Percentiles rank a stretch among this genome's conserved stretches.
phyloP scores from a whole-genome alignment of 768 basidiomycete genomes.

The Pholiota microspora region DNA sequence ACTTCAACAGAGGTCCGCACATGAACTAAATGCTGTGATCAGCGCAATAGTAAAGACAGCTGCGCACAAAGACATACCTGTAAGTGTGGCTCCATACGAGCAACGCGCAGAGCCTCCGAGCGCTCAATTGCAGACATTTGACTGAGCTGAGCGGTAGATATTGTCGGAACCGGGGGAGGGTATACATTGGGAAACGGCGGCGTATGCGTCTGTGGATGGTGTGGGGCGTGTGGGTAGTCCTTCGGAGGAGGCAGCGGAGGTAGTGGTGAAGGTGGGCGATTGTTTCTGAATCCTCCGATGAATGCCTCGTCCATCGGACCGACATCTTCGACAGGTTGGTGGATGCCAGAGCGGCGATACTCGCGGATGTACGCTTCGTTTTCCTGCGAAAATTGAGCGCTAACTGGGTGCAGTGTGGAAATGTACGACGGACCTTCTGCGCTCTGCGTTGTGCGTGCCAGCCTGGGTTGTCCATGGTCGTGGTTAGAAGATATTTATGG shows the following conservation, averaged over 20 bases:
- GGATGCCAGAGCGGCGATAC: conserved; percentile 37
- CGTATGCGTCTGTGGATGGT: conserved; percentile 15
- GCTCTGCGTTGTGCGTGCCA: conserved; percentile 73
- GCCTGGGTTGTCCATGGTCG: conserved; percentile 69
- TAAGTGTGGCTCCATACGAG: conserved; percentile 78
- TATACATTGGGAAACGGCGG: conserved; percentile 6
- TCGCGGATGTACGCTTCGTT: conserved; percentile 26
- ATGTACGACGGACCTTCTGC: conserved; percentile 38
- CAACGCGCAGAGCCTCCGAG: conserved; percentile 53
- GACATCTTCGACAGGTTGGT: conserved; percentile 54
- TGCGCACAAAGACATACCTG: conserved; percentile 38
- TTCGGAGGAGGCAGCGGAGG: conserved; percentile 52
- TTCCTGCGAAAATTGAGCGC: too few species aligned
- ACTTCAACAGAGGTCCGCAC: conserved; percentile 83
- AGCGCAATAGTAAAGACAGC: conserved; percentile 2
- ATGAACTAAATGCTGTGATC: conserved; percentile 54
- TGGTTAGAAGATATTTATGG: conserved; percentile 1
- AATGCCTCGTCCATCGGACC: conserved; percentile 60
- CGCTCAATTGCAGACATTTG: conserved; percentile 63
- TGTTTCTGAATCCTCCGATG: conserved; percentile 53
- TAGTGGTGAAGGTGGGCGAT: conserved; percentile 33
- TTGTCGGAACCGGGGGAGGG: conserved; percentile 21
- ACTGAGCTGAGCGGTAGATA: conserved; percentile 40
- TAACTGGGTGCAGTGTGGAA: too few species aligned
- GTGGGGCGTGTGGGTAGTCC: conserved; percentile 30